phyloP scores from a whole-genome alignment of 495 filamentous ascomycete species.

The Extremus antarcticus region DNA sequence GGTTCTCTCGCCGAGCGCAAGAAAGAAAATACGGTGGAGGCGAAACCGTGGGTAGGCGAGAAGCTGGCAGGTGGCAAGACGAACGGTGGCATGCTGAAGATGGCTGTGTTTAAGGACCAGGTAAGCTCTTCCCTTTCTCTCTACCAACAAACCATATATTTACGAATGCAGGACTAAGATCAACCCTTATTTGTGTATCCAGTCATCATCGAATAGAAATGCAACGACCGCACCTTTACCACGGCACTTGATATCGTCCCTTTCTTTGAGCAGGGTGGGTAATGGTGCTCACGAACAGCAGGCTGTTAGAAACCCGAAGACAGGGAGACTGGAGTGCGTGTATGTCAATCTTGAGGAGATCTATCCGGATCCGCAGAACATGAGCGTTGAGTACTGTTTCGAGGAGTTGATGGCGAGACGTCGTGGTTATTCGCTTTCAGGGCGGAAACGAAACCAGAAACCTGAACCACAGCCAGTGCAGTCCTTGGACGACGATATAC shows the following conservation, averaged over 20 bases:
- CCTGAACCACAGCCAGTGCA: not conserved
- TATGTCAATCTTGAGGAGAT: conserved; percentile 76
- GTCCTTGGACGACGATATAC: not conserved
- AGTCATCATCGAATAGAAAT: conserved; percentile 36
- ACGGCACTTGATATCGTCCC: not conserved
- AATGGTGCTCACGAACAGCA: conserved; percentile 31
- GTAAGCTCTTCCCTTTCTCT: conserved; percentile 48
- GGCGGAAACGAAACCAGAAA: conserved; percentile 43
- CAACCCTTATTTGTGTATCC: conserved; percentile 49
- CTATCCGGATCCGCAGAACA: conserved; percentile 64
- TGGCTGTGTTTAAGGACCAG: conserved; percentile 91
- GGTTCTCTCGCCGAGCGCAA: conserved; percentile 73
- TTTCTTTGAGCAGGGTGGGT: not conserved
- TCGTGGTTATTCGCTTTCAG: conserved; percentile 62
- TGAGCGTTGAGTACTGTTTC: conserved; percentile 65
- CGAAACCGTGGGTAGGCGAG: conserved; percentile 86
- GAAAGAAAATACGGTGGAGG: conserved; percentile 84
- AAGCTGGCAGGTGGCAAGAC: conserved; percentile 79
- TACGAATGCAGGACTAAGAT: conserved; percentile 97
- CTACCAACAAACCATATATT: conserved; percentile 52
- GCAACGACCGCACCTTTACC: conserved; percentile 15
- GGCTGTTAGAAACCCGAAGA: conserved; percentile 53
- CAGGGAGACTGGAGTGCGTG: conserved; percentile 68
- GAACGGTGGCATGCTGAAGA: conserved; percentile 61
- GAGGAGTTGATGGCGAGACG: conserved; percentile 78